phyloP scores from a whole-genome alignment of 2,329 filamentous ascomycete species.

The Sarocladium oryzae region DNA sequence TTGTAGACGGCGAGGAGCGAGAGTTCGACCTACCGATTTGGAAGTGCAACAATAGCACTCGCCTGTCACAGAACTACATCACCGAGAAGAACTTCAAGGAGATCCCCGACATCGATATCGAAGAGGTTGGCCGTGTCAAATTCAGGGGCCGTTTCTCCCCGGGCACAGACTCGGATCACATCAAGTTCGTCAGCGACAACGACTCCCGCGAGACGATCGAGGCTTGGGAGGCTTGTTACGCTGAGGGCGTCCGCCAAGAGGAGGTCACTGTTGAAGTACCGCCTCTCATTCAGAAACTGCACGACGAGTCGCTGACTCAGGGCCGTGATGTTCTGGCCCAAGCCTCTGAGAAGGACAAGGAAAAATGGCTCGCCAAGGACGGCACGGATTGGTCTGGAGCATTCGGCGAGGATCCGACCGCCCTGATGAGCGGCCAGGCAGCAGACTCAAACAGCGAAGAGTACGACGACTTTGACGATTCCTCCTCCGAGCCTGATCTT shows the following conservation, averaged over 20 bases:
- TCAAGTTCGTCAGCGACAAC: conserved; percentile 77
- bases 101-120: conserved; percentile 68
- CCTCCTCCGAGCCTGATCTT: conserved; percentile 39
- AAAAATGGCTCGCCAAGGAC: conserved; percentile 70
- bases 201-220: conserved; percentile 89
- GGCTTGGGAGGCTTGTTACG: conserved; percentile 85
- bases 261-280: conserved; percentile 70
- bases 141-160: conserved; percentile 83
- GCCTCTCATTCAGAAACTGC: conserved; percentile 63
- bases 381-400: conserved; percentile 84
- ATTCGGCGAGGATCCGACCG: conserved; percentile 70
- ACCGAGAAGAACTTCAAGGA: conserved; percentile 67
- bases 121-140: conserved; percentile 72
- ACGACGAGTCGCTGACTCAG: conserved; percentile 73
- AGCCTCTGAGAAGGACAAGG: conserved; percentile 63
- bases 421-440: conserved; percentile 29
- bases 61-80: conserved; percentile 88
- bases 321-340: conserved; percentile 75
- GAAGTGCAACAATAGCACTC: conserved; percentile 66
- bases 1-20: conserved; percentile 71
- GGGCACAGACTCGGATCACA: conserved; percentile 81
- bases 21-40: conserved; percentile 87
- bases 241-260: conserved; percentile 73
- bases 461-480: conserved; percentile 32
- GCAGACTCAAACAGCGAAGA: conserved; percentile 29